Conservation (phyloP, 441 rosid species). For the Metrosideros polymorpha region DNA sequence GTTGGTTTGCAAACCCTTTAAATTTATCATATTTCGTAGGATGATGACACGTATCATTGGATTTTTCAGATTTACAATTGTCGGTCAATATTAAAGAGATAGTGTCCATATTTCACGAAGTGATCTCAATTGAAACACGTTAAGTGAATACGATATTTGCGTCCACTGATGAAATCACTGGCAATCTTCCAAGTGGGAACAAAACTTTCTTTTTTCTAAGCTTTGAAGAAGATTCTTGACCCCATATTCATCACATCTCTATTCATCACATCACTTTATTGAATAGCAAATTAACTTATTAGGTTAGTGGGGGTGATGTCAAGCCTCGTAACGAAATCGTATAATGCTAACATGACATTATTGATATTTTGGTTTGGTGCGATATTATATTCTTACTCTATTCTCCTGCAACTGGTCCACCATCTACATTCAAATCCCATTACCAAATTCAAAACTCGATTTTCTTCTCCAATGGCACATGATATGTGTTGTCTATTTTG, state of each 20-base stretch:
- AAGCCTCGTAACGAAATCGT: background rate
- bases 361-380: background rate
- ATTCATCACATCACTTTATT: background rate
- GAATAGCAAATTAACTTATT: background rate
- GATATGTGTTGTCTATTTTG: background rate
- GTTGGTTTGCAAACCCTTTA: background rate
- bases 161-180: background rate
- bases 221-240: background rate
- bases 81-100: background rate
- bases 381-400: background rate
- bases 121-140: background rate
- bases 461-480: background rate
- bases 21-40: background rate
- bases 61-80: background rate
- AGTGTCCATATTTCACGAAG: background rate
- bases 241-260: background rate
- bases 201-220: background rate
- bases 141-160: background rate
- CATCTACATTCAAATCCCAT: background rate
- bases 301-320: background rate
- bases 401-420: background rate
- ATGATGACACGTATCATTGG: background rate
- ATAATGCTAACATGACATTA: background rate
- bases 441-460: background rate
- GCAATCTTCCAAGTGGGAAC: background rate